Base-by-base conservation (phyloP, 768 basidiomycete genomes). In the Suillus hirtellus region DNA sequence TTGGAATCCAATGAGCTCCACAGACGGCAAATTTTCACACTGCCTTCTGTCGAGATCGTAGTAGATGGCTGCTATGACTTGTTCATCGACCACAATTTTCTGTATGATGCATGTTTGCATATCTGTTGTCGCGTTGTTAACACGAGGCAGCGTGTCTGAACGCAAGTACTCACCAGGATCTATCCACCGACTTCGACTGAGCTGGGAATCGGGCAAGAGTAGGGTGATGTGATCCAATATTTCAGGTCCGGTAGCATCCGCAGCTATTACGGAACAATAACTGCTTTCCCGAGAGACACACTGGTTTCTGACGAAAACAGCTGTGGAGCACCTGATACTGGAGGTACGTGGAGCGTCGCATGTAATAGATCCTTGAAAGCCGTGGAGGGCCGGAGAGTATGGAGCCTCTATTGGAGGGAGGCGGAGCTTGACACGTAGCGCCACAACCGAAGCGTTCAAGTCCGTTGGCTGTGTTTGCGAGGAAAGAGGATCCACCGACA, bases 171-270 rank as follows among this genome's bases (percentile, higher is more conserved):
- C 71, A 91, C 89, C 76, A 65, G 82, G 74, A 71, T 89, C 87
- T 66, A 89, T 79, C 90, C 89, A 89, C 63, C 88, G 83, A 74
- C 89, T 89, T 63, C 85, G 79, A 69, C 73, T 85, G 56, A 93
- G 77, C 17, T 80, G 74, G 24, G 89, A 90, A 64, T 91, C 89
- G 49, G 91, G 89, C 55, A 92, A 78, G 62, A 81, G 73, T 59
- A 85, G 82, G 66, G 84, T 81, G 2, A 84, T 79, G 49, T 77
- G 80, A 60, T 84, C 82, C 65, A 83, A 72, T 17, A 70, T 64
- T 59, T 82, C 80, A 64, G 80, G 79, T 63, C 77, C 77, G 66
- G 81, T 76, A 37, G 84, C 73, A 34, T 84, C 81, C 60, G 90
- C 79, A 35, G 77, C 59, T 59, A 74, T 67, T 27, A 73, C 59